Percentiles rank a stretch among this genome's conserved stretches.
These are phyloP conservation scores for Ocimum tenuiflorum DNA, from an alignment of 257 asterid genomes.

Conservation along the genomic window DNA sequence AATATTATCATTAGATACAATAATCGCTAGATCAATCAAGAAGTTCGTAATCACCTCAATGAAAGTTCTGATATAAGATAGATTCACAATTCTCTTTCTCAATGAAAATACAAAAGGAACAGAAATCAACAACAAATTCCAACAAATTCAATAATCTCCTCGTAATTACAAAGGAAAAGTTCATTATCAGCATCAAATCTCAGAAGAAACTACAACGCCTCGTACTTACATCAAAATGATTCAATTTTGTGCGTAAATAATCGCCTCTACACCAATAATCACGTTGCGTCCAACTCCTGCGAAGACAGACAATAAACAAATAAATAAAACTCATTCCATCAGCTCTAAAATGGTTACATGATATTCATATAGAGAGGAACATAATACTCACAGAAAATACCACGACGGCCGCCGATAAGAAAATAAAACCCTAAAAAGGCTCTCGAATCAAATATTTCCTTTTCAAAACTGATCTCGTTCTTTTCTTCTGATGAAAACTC, in stretches of 20 bases:
- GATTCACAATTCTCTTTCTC: not conserved
- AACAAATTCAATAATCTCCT: too few relatives aligned
- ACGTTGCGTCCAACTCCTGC: slow-evolving; percentile 21
- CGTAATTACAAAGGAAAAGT: not conserved
- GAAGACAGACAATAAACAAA: not conserved
- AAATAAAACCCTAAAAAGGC: slow-evolving; percentile 21
- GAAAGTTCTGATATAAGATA: not conserved
- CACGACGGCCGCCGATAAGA: slow-evolving; percentile 7
- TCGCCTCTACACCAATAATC: slow-evolving; percentile 3
- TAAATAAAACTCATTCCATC: not conserved
- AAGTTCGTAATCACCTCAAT: too few relatives aligned
- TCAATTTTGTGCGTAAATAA: not conserved
- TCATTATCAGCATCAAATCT: not conserved
- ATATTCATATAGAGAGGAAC: not conserved
- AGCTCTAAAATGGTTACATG: not conserved
- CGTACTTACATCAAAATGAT: slow-evolving; percentile 13
- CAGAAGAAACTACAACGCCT: not conserved
- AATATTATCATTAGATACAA: not conserved
- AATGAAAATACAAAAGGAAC: too few relatives aligned
- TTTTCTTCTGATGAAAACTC: not conserved
- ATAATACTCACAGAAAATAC: slow-evolving; percentile 1
- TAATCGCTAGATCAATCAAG: not conserved
- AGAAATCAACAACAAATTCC: not conserved
- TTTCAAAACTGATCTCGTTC: not conserved
- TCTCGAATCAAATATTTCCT: not conserved